Evolutionary conservation across 495 filamentous ascomycete species (phyloP), one percentile per base, ranked within the genome.

Genomic region (Aspergillus nanangensis): DNA sequence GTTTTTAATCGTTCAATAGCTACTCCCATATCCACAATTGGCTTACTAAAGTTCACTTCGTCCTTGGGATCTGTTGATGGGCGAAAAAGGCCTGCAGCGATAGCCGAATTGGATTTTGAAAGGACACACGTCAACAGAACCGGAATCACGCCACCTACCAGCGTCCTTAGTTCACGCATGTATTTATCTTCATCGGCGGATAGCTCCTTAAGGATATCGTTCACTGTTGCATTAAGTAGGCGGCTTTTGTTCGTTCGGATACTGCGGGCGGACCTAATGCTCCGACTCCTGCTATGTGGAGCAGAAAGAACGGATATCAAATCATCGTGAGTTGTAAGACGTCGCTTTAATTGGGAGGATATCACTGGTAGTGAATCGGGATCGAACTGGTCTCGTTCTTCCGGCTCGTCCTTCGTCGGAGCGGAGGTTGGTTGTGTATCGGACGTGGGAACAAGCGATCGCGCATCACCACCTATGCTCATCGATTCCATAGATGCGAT

Each of bases 81-180:
- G 29, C 71, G 65, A 56, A 90, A 89, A n/a, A 90, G 70, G 24
- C 81, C 81, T 42, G 82, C 82, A 11, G 80, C 80, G 38, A 80
- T 71, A 3, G 76, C 78, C 15, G 82, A 77, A 41, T 84, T 82
- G 5, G 73, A 83, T 57, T 77, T 87, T 42, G 81, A 95, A 44
- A 92, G 70, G 15, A 96, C 88, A 50, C 90, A 90, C 8, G 77
- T 86, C 42, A 97, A 68, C 2, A 99, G 78, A 8, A 97, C 94
- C 8, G 93, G 94, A 43, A 99, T 87, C 14, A 99, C 93, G 41
- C 95, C 94, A 50, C 94, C 94, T 9, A 97, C 92, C 18, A 99
- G 69, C 14, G 93, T 95, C 47, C 87, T 90, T 9, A 99, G 76
- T 60, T 99, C 93, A 19, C 91, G 85, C 69, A 84, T 85, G 60